These are phyloP conservation scores for Lactifluus rugatus DNA, from an alignment of 768 basidiomycete species.

Conservation along the genomic window DNA sequence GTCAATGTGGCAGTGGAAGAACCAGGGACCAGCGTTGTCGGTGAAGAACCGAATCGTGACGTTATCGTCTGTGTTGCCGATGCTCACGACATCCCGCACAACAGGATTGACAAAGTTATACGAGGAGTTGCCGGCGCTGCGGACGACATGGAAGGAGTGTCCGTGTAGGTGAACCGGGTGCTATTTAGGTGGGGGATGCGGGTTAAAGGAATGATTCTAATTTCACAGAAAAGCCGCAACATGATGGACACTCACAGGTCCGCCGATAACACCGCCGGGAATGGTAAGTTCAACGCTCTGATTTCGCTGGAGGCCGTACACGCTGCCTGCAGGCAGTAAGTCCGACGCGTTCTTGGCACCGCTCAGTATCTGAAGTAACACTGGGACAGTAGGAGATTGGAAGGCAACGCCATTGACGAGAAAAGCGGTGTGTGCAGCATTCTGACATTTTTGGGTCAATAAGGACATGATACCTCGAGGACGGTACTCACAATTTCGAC, in stretches of 20 bases:
- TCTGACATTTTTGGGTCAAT: conserved; percentile 1
- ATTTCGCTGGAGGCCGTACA: conserved; percentile 39
- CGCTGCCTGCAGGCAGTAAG: conserved; percentile 39
- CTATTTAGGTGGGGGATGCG: neutral
- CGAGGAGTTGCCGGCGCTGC: conserved; percentile 7
- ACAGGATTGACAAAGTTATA: conserved; percentile 19
- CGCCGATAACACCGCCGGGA: conserved; percentile 33
- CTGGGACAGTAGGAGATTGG: conserved; percentile 36
- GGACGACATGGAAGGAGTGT: conserved; percentile 7
- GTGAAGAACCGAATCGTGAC: conserved; percentile 26
- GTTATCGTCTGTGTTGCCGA: conserved; percentile 8
- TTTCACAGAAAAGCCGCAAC: neutral
- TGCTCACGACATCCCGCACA: conserved; percentile 20
- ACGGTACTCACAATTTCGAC: conserved; percentile 14
- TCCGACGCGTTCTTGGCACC: conserved; percentile 38
- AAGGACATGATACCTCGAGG: neutral
- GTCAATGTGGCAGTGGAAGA: conserved; percentile 27
- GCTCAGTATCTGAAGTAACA: conserved; percentile 50
- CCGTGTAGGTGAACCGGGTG: conserved; percentile 19
- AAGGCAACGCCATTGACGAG: conserved; percentile 30
- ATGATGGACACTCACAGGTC: conserved; percentile 17
- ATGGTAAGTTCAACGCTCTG: conserved; percentile 39
- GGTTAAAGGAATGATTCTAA: neutral
- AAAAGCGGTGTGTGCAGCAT: conserved; percentile 19
- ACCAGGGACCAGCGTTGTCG: conserved; percentile 25